Evolutionary conservation across 306 rosid species (phyloP).

Genomic region (Senna tora): DNA sequence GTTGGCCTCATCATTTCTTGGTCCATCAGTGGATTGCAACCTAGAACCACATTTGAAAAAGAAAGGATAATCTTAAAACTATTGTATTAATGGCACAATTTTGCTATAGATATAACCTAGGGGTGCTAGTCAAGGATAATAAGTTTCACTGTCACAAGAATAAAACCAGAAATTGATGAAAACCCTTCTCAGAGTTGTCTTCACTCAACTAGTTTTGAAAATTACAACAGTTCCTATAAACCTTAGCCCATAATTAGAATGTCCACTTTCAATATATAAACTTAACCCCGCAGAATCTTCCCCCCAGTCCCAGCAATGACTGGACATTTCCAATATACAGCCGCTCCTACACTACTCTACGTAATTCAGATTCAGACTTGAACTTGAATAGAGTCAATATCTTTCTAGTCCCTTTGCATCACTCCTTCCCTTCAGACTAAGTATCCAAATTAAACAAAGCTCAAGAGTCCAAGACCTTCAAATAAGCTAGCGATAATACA

Average conservation of each 20-base stretch:
- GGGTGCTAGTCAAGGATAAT: neutral
- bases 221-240: slow-evolving; percentile 14
- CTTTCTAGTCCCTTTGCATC: neutral
- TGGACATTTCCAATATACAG: neutral
- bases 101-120: neutral
- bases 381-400: slow-evolving; percentile 16
- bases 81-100: neutral
- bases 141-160: slow-evolving; percentile 1
- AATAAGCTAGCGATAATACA: neutral
- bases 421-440: neutral
- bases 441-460: slow-evolving; percentile 12
- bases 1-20: neutral
- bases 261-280: slow-evolving; percentile 8
- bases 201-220: slow-evolving; percentile 17
- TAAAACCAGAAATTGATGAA: slow-evolving; percentile 2
- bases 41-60: slow-evolving; percentile 13
- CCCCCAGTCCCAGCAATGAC: neutral
- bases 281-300: neutral
- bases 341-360: slow-evolving; percentile 19
- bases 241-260: slow-evolving; percentile 25
- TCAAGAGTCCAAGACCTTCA: neutral
- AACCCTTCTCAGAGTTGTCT: slow-evolving; percentile 2
- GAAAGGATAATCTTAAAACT: neutral
- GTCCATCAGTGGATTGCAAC: neutral
- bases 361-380: neutral